A percentile compares a stretch with the other conserved stretches of the same genome.
phyloP scores from a whole-genome alignment of 2,329 filamentous ascomycete species.

The Ambrosiella xylebori region DNA sequence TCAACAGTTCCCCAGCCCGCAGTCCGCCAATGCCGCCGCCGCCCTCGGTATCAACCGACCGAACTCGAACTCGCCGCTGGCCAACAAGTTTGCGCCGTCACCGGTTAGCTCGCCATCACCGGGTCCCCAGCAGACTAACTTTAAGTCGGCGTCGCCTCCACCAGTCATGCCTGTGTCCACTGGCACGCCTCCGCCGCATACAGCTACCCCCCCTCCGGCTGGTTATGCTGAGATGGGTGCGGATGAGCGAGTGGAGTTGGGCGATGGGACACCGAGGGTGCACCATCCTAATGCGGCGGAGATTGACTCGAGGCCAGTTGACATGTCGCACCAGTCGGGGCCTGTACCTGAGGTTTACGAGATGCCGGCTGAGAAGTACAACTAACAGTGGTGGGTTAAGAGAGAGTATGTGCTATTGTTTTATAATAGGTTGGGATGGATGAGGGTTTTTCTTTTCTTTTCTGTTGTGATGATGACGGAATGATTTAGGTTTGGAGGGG shows the following conservation, averaged over 20 bases:
- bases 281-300: slow-evolving; percentile 22
- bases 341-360: slow-evolving; percentile 23
- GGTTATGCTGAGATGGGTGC: slow-evolving; percentile 14
- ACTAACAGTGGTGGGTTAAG: slow-evolving; percentile 4
- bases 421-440: too few species aligned
- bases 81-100: slow-evolving; percentile 14
- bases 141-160: not conserved
- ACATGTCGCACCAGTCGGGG: slow-evolving; percentile 19
- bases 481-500: not conserved
- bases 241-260: slow-evolving; percentile 19
- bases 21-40: slow-evolving; percentile 12
- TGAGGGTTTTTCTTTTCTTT: too few species aligned
- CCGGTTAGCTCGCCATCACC: slow-evolving; percentile 14
- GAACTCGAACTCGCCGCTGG: slow-evolving; percentile 17
- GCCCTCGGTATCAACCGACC: slow-evolving; percentile 12
- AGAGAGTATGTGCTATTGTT: not conserved
- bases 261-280: slow-evolving; percentile 19
- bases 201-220: slow-evolving; percentile 4
- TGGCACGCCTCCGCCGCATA: slow-evolving; percentile 11
- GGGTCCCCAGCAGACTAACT: slow-evolving; percentile 1
- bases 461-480: not conserved
- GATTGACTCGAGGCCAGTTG: slow-evolving; percentile 23
- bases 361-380: slow-evolving; percentile 25
- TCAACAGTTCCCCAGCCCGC: slow-evolving; percentile 19
- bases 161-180: not conserved